Evolutionary conservation across 257 asterid genomes (phyloP), one percentile per base, ranked within the genome.

Genomic region (Lycium ferocissimum): DNA sequence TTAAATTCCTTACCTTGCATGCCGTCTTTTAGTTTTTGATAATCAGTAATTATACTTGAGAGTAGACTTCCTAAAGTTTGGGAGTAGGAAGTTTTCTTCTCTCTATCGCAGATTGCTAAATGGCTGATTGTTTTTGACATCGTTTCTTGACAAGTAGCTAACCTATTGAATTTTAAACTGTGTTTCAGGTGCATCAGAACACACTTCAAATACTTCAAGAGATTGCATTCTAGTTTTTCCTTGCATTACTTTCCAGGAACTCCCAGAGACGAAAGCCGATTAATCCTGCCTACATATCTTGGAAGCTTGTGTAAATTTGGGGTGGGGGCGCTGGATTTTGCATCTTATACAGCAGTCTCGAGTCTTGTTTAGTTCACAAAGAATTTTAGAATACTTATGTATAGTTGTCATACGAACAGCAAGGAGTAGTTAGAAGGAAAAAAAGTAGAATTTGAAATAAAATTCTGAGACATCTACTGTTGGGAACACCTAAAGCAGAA

Each of bases 151-250:
- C 14, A 51, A 51, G 45, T 51, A 76, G 45, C 82, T 18, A 51
- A 53, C 14, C 33, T 63, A 67, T 73, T 76, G 57, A 84, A 65
- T 86, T 84, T 51, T 83, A 84, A 78, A 7, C 83, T 87, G 76
- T 75, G 81, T 83, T 81, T 75, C 97, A 96, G 98, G 98, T 96
- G 90, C 99, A 95, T 83, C 98, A 92, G 92, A 95, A 96, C 84
- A 95, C 99, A 51, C 97, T 95, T 82, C 95, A 96, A 91, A 93
- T 96, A 87, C 99, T 95, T 89, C 93, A 96, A 90, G 99, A 96
- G 87, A 94, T 95, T 15, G 98, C 99, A 20, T 96, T 93, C 91
- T 96, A 92, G 92, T 78, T 62, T 11, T 81, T 79, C 86, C 56
- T 47, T 84, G 67, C 54, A 40, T 51, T 14, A 58, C 51, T 84